Conservation (phyloP, 2,329 filamentous ascomycete genomes). For the Colletotrichum trifolii region DNA sequence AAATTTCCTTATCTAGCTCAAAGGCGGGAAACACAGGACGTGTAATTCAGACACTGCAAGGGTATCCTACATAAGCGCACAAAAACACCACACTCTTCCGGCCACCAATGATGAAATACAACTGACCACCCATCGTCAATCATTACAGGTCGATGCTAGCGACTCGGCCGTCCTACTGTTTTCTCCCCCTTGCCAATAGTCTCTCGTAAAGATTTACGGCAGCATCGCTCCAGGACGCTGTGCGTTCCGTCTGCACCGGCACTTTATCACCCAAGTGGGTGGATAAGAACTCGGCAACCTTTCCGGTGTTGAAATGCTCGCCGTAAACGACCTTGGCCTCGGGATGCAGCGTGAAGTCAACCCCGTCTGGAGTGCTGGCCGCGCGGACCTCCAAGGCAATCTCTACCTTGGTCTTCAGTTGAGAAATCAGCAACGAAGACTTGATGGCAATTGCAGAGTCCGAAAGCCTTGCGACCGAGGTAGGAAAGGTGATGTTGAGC, state of each 20-base stretch:
- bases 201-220: slow-evolving; percentile 66
- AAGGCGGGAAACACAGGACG: too few species aligned
- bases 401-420: slow-evolving; percentile 76
- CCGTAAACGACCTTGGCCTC: slow-evolving; percentile 78
- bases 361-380: slow-evolving; percentile 55
- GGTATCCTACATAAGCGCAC: slow-evolving; percentile 33
- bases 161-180: slow-evolving; percentile 45
- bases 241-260: slow-evolving; percentile 43
- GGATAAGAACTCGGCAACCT: slow-evolving; percentile 78
- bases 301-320: slow-evolving; percentile 79
- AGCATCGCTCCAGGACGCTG: slow-evolving; percentile 63
- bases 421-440: slow-evolving; percentile 70
- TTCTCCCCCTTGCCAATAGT: slow-evolving; percentile 66
- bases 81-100: slow-evolving; percentile 1
- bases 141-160: slow-evolving; percentile 34
- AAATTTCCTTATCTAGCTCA: too few species aligned
- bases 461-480: slow-evolving; percentile 69
- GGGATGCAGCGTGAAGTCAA: slow-evolving; percentile 65
- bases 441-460: slow-evolving; percentile 74
- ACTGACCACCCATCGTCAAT: slow-evolving; percentile 43
- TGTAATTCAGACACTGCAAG: neutral
- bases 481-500: slow-evolving; percentile 73
- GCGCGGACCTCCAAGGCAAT: slow-evolving; percentile 67
- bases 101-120: slow-evolving; percentile 12
- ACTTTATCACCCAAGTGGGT: slow-evolving; percentile 59